Base-by-base conservation (phyloP, 768 basidiomycete species). In the Galerina marginata region DNA sequence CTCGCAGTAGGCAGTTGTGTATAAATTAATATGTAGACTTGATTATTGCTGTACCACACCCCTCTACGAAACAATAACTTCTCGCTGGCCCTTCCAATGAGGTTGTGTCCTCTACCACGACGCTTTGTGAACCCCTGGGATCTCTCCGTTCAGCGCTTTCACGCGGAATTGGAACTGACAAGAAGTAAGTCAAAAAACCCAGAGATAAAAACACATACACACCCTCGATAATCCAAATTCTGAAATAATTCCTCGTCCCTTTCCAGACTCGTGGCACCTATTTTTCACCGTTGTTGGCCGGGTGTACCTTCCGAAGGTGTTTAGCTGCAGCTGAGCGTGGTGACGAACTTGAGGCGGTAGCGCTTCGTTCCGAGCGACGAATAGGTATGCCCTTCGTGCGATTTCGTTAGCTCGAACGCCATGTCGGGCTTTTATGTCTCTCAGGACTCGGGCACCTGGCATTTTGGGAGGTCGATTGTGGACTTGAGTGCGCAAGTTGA, bases 321-420 rank as follows among this genome's bases (percentile, higher is more conserved):
- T 96, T 51, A 97, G 81, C 70, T 97, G 95, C 61, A 99, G 78
- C 74, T 97, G 95, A 14, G 96, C 96, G 65, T 95, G 92, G 73
- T 95, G 92, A 57, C 96, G 91, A 48, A 98, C 85, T 71, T 92
- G 89, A 2, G 93, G 81, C 14, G 95, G 89, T n/a, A 98, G 77
- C 2, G 89, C 86, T 71, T 92, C 88, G 77, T 99, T 98, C 60
- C 96, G 86, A 23, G 96, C 95, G 65, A 98, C 91, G 75, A 88
- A 95, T 51, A 98, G 87, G 74, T 96, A 96, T 0, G 96, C 96
- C 46, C 93, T 83, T 16, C 96, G 88, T 29, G 88, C 80, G 48
- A 96, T 81, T 73, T 99, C 96, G 71, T 89, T 88, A 46, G 83
- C 83, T 59, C 79, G 77, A 60, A 93, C 90, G 59, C 87, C 86